These are phyloP conservation scores for Pezicula radicicola DNA, from an alignment of 2,329 filamentous ascomycete species.

Conservation along the genomic window DNA sequence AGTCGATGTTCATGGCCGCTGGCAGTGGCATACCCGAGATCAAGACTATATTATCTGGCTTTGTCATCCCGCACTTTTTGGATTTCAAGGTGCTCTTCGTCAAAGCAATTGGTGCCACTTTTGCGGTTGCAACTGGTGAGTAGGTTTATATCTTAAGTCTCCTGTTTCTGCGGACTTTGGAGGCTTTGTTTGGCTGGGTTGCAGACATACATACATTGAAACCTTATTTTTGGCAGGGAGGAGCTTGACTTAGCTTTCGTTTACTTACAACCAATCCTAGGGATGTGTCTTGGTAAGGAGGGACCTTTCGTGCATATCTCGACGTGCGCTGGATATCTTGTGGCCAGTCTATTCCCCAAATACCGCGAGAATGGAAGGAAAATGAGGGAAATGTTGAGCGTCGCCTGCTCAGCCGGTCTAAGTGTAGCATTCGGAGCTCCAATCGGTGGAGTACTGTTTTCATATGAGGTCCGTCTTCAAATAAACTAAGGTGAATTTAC, in stretches of 20 bases:
- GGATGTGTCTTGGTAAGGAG: conserved; percentile 60
- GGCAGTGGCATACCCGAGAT: conserved; percentile 60
- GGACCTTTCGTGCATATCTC: conserved; percentile 61
- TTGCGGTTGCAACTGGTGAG: conserved; percentile 50
- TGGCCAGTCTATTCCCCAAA: conserved; percentile 49
- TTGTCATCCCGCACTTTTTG: conserved; percentile 55
- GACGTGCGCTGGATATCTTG: conserved; percentile 52
- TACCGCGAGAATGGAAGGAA: conserved; percentile 55
- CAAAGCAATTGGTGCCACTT: conserved; percentile 55
- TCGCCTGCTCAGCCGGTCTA: conserved; percentile 54
- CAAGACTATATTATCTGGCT: conserved; percentile 59
- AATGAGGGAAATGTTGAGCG: conserved; percentile 55
- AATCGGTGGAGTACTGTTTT: conserved; percentile 59
- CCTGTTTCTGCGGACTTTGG: too few relatives aligned
- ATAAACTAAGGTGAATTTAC: neutral
- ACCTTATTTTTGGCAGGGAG: too few relatives aligned
- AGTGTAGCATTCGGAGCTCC: conserved; percentile 61
- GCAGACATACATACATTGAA: too few relatives aligned
- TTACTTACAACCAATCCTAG: too few relatives aligned
- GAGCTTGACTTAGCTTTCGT: too few relatives aligned
- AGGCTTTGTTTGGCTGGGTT: too few relatives aligned
- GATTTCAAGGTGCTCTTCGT: conserved; percentile 51
- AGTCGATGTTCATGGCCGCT: conserved; percentile 56
- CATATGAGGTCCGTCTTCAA: conserved; percentile 39
- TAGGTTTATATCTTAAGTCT: too few relatives aligned